Conservation (phyloP, 202 grass and related monocot genomes). For the Musa balbisiana region DNA sequence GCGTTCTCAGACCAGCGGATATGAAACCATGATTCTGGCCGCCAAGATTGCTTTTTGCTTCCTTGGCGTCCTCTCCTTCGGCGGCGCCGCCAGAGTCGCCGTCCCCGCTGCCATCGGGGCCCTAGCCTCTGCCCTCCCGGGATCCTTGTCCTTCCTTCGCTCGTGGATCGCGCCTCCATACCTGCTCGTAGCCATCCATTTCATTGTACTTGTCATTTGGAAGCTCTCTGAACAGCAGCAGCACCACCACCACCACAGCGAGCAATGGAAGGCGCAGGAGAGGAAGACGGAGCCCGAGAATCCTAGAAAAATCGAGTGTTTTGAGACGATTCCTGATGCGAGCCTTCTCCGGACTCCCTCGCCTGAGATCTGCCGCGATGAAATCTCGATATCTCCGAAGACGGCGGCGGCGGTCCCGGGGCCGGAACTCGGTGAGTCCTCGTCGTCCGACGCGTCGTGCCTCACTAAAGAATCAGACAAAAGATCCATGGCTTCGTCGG, state of each 20-base stretch:
- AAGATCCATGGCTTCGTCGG: slow-evolving; percentile 23
- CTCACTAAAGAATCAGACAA: slow-evolving; percentile 60
- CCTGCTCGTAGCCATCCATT: slow-evolving; percentile 82
- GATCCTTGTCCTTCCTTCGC: slow-evolving; percentile 29
- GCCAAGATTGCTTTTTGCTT: slow-evolving; percentile 45
- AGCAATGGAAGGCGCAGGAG: background rate
- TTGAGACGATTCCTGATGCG: background rate
- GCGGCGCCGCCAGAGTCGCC: slow-evolving; percentile 24
- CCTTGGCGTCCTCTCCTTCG: slow-evolving; percentile 21
- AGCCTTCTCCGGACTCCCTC: slow-evolving; percentile 1
- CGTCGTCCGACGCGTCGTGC: slow-evolving; percentile 43
- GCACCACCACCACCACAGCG: slow-evolving; percentile 23
- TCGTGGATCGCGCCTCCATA: slow-evolving; percentile 54
- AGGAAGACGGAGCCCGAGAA: background rate
- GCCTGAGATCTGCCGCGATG: slow-evolving; percentile 1
- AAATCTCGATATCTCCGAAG: slow-evolving; percentile 22
- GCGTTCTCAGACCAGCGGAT: background rate
- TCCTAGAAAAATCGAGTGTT: background rate
- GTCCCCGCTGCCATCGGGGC: slow-evolving; percentile 32
- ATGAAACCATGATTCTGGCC: slow-evolving; percentile 25
- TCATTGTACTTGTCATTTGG: slow-evolving; percentile 96
- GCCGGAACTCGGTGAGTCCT: slow-evolving; percentile 9
- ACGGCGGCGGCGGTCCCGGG: background rate
- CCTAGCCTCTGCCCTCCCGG: slow-evolving; percentile 32
- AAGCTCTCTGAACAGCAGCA: slow-evolving; percentile 69